Base-by-base conservation (phyloP, 148 eudicot species). In the Polygonum maritimum region DNA sequence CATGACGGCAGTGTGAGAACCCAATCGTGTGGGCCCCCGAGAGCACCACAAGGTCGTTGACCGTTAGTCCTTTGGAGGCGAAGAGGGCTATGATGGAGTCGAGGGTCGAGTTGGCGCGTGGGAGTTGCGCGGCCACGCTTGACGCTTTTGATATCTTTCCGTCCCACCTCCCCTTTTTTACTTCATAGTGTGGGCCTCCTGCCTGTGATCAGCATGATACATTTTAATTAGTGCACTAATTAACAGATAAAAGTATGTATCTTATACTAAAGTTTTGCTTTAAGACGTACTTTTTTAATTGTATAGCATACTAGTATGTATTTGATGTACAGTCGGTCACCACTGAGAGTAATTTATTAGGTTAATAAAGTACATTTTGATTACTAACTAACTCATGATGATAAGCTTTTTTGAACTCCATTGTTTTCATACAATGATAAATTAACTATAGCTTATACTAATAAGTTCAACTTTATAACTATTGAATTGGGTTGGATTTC, bases 11-110 rank as follows among this genome's bases (percentile, higher is more conserved):
- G 54, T 95, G 94, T 0, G 97, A 79, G 75, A 82, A 95, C 3
- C 98, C 98, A 0, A 95, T 89, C 0, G 98, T 87, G 63, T 95
- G 98, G 22, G 97, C 97, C 10, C 98, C 98, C 0, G 91, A 90
- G n/a, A 95, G 96, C 36, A 87, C 84, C 6, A 92, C 91, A 13
- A 95, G 73, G 78, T 95, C 97, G 9, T 84, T 79, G 5, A 83
- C 72, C 0, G 83, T 81, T 77, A 94, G 79, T 0, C 96, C 96
- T 76, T 94, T 94, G n/a, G 97, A 92, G 19, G 45, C 58, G 48
- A 92, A 94, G 33, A 94, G 89, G 51, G 79, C 80, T 16, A 94
- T 19, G 14, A 90, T 85, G 11, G 89, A 86, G 44, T 86, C 85
- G 3, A 94, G 22, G 26, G 93, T 89, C 48, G 97, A 81, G 74